phyloP scores from a whole-genome alignment of 1,284 basidiomycete genomes.

The Malassezia sympodialis region DNA sequence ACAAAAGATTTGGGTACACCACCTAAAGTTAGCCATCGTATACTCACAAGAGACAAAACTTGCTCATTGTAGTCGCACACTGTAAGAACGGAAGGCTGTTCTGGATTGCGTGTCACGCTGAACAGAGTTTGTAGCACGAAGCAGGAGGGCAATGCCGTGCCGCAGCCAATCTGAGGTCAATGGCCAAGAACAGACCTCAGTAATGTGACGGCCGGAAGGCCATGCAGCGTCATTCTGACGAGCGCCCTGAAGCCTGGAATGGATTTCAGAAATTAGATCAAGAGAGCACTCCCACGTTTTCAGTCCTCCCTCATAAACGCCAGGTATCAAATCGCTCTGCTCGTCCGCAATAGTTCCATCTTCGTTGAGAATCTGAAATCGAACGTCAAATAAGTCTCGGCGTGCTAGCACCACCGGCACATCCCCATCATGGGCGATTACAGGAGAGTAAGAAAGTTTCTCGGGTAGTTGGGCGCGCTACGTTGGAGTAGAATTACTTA shows the following conservation, averaged over 20 bases:
- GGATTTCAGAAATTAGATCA: conserved; percentile 57
- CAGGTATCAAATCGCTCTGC: conserved; percentile 79
- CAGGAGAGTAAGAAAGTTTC: conserved; percentile 40
- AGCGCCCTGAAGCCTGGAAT: not conserved
- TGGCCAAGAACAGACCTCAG: conserved; percentile 15
- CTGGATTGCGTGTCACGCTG: conserved; percentile 13
- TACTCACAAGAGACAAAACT: conserved; percentile 63
- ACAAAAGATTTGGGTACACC: conserved; percentile 75
- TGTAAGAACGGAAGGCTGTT: conserved; percentile 56
- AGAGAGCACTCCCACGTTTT: conserved; percentile 97
- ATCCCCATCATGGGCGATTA: conserved; percentile 5
- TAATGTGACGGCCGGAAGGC: conserved; percentile 18
- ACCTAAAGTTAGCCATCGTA: conserved; percentile 36
- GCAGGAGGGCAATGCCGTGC: conserved; percentile 73
- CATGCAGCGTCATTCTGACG: not conserved
- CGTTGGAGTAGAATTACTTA: not conserved
- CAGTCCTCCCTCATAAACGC: conserved; percentile 86
- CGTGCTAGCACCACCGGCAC: conserved; percentile 51
- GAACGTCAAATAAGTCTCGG: conserved; percentile 82
- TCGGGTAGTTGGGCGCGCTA: conserved; percentile 37
- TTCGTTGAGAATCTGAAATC: conserved; percentile 70
- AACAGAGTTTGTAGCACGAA: conserved; percentile 62
- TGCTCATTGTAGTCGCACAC: conserved; percentile 83
- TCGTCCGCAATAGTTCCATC: conserved; percentile 20
- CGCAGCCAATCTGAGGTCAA: conserved; percentile 67